Conservation (phyloP, 495 filamentous ascomycete species). For the Penicillium canescens region DNA sequence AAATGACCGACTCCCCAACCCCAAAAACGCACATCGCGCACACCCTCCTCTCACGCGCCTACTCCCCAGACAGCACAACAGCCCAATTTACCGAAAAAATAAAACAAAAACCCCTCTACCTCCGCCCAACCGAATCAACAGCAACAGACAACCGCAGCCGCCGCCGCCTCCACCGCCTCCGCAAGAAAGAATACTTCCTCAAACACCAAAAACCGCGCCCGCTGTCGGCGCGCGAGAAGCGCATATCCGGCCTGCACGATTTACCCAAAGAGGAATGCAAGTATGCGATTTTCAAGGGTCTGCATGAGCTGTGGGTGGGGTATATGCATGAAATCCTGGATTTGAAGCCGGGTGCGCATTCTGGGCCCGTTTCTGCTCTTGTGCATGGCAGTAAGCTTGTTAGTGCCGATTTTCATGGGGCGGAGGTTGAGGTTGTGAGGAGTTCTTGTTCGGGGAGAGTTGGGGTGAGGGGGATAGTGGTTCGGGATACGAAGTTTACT, state of each 20-base stretch:
- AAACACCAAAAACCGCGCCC: constrained; percentile 70
- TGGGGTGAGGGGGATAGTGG: constrained; percentile 80
- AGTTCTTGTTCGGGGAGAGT: constrained; percentile 79
- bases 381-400: constrained; percentile 66
- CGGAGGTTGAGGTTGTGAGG: constrained; percentile 78
- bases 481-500: constrained; percentile 81
- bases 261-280: constrained; percentile 67
- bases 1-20: constrained; percentile 33
- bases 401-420: constrained; percentile 89
- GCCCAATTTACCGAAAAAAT: constrained; percentile 80
- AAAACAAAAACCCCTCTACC: constrained; percentile 76
- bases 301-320: constrained; percentile 76
- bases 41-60: constrained; percentile 69
- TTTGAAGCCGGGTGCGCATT: constrained; percentile 36
- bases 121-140: constrained; percentile 68
- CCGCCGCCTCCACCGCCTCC: constrained; percentile 58
- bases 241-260: constrained; percentile 67
- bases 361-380: constrained; percentile 47
- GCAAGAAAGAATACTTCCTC: constrained; percentile 53
- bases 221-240: constrained; percentile 78
- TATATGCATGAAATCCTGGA: constrained; percentile 79
- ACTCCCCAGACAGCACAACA: constrained; percentile 66
- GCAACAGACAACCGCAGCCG: constrained; percentile 63
- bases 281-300: constrained; percentile 71
- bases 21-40: constrained; percentile 55